Evolutionary conservation across 108 stramenopile genomes (phyloP).

Genomic region (Pelagomonas calceolata): DNA sequence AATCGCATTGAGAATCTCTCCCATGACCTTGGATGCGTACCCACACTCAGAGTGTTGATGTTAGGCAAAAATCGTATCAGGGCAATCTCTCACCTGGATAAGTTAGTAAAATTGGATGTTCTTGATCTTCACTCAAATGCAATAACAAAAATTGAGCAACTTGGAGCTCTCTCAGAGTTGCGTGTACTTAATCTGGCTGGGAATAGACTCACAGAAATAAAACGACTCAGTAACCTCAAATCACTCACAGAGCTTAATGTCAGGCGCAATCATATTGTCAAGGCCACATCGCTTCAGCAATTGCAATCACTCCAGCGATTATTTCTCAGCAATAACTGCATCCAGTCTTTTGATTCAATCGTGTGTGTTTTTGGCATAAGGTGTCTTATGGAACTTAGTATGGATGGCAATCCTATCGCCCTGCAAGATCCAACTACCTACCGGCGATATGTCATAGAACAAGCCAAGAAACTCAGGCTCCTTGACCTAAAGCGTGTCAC

Average conservation of each 20-base stretch:
- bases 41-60: constrained; percentile 37
- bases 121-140: constrained; percentile 42
- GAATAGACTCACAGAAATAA: constrained; percentile 16
- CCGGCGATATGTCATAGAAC: neutral
- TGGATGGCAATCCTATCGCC: constrained; percentile 30
- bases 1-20: constrained; percentile 26
- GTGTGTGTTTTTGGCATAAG: constrained; percentile 8
- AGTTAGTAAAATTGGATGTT: constrained; percentile 33
- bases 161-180: constrained; percentile 25
- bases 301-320: constrained; percentile 33
- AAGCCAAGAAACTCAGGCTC: constrained; percentile 2
- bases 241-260: constrained; percentile 46
- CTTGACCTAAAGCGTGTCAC: constrained; percentile 8
- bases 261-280: constrained; percentile 24
- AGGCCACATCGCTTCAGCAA: constrained; percentile 18
- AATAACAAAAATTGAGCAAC: constrained; percentile 24
- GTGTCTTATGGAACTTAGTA: constrained; percentile 31
- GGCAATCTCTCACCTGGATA: constrained; percentile 27
- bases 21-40: constrained; percentile 20
- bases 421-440: neutral
- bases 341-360: constrained; percentile 5
- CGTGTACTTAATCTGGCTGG: constrained; percentile 44
- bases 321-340: constrained; percentile 37
- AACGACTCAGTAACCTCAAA: constrained; percentile 19
- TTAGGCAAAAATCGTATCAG: constrained; percentile 36